Conservation (phyloP, 2,329 filamentous ascomycete genomes). For the Penicillium psychrosexuale region DNA sequence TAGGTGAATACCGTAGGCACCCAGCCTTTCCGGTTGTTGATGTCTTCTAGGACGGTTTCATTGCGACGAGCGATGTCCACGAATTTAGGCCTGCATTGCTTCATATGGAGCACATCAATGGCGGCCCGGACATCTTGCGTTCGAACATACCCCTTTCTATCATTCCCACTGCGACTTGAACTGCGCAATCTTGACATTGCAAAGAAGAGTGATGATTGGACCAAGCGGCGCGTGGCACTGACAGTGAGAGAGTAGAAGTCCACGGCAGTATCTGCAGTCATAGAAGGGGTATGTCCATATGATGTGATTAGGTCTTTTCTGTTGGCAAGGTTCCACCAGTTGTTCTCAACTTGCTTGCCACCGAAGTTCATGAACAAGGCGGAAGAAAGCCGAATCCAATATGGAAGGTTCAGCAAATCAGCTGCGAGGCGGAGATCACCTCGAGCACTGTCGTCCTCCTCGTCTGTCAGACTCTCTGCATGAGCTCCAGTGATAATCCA, state of each 20-base stretch:
- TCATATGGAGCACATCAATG: slow-evolving; percentile 53
- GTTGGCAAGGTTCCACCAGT: slow-evolving; percentile 61
- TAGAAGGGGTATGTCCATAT: slow-evolving; percentile 56
- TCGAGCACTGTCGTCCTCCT: slow-evolving; percentile 24
- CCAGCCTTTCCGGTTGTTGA: slow-evolving; percentile 31
- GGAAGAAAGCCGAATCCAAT: slow-evolving; percentile 63
- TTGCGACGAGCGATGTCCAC: slow-evolving; percentile 56
- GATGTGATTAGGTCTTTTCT: slow-evolving; percentile 32
- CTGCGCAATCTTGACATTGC: slow-evolving; percentile 66
- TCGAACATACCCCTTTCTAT: slow-evolving; percentile 38
- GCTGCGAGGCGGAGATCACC: slow-evolving; percentile 50
- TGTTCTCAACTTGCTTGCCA: slow-evolving; percentile 56
- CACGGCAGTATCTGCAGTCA: slow-evolving; percentile 71
- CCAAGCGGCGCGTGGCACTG: slow-evolving; percentile 66
- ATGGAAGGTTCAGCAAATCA: slow-evolving; percentile 56
- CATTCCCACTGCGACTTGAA: slow-evolving; percentile 32
- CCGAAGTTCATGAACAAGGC: slow-evolving; percentile 71
- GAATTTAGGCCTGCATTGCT: slow-evolving; percentile 45
- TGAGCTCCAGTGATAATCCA: slow-evolving; percentile 60
- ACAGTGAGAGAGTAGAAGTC: slow-evolving; percentile 69
- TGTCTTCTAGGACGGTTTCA: slow-evolving; percentile 50
- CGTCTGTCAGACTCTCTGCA: slow-evolving; percentile 31
- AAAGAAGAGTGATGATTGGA: slow-evolving; percentile 67
- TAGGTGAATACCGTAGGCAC: slow-evolving; percentile 27
- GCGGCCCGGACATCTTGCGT: slow-evolving; percentile 54